These are phyloP conservation scores for Gautieria morchelliformis DNA, from an alignment of 768 basidiomycete species.

Conservation along the genomic window DNA sequence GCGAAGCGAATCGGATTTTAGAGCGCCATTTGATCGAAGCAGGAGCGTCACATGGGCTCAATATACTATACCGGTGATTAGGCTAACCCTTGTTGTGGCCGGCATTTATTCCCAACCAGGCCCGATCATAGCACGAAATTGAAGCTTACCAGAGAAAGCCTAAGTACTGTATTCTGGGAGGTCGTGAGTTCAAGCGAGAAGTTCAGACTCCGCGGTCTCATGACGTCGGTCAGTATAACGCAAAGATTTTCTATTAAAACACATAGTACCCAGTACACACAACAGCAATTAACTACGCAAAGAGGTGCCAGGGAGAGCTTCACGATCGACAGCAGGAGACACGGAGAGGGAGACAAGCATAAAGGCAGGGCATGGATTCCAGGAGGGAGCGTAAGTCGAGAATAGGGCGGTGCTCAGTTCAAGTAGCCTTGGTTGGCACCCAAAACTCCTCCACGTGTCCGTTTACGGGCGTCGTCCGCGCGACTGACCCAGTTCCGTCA, in stretches of 20 bases:
- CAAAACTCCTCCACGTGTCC: slow-evolving; percentile 8
- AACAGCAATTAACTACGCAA: background rate
- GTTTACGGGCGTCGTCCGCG: slow-evolving; percentile 7
- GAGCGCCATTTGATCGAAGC: too few species aligned
- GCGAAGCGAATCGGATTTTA: too few species aligned
- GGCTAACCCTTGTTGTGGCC: too few species aligned
- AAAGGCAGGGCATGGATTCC: background rate
- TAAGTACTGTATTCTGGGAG: too few species aligned
- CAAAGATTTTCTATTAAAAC: background rate
- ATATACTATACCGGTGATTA: too few species aligned
- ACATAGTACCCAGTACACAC: background rate
- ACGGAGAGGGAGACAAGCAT: background rate
- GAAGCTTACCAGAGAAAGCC: too few species aligned
- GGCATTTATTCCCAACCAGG: too few species aligned
- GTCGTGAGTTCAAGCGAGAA: too few species aligned
- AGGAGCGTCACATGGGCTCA: too few species aligned
- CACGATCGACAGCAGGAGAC: background rate
- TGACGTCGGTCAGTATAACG: background rate
- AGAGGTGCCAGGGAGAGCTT: background rate
- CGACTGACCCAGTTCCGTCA: slow-evolving; percentile 4
- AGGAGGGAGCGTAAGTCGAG: background rate
- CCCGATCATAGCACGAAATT: too few species aligned
- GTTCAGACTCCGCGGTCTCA: too few species aligned
- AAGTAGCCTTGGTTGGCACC: slow-evolving; percentile 4
- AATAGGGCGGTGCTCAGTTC: background rate